Evolutionary conservation across 2,329 filamentous ascomycete species (phyloP), one percentile per base, ranked within the genome.

Genomic region (Pseudopyrenochaeta lycopersici): DNA sequence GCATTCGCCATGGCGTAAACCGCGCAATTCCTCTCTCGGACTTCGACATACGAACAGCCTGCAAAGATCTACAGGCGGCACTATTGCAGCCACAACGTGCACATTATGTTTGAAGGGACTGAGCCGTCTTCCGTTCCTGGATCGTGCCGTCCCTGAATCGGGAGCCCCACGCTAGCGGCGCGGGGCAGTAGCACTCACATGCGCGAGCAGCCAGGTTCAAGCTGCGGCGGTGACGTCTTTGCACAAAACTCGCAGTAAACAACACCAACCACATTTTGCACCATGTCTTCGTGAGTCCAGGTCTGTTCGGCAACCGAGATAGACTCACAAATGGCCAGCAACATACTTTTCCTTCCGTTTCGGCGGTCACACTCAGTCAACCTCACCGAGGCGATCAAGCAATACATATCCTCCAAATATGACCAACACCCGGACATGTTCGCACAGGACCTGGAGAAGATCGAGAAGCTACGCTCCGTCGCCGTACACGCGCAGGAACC

Each of bases 341-440:
- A 88, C 74, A 87, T 90, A 60, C 84, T 96, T 50, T 87, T 88
- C 73, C 83, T 97, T 58, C 93, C 94, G 7, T 98, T 98, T 78
- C 91, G 94, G 67, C 90, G 89, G 72, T 94, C 92, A 46, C 87
- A 90, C 60, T 84, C 89, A 52, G 82, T 97, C 35, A 90, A 89
- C 54, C 84, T 98, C 57, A 90, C 91, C 49, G 83, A 86, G 56
- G 90, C 92, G 44, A 92, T 99, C 74, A 92, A 91, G 62, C 89
- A 95, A 74, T 98, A 99, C 80, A 98, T 99, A 71, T 96, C 92
- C 57, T 89, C 87, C 76, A 97, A 98, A 83, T 98, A 98, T 88
- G 94, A 98, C 77, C 95, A 99, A 75, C 94, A 97, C 73, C 94
- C 95, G 30, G 92, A 97, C 76, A 96, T 97, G 89, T 99, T 99